Conservation (phyloP, 768 basidiomycete genomes). For the Gloeophyllum trabeum region DNA sequence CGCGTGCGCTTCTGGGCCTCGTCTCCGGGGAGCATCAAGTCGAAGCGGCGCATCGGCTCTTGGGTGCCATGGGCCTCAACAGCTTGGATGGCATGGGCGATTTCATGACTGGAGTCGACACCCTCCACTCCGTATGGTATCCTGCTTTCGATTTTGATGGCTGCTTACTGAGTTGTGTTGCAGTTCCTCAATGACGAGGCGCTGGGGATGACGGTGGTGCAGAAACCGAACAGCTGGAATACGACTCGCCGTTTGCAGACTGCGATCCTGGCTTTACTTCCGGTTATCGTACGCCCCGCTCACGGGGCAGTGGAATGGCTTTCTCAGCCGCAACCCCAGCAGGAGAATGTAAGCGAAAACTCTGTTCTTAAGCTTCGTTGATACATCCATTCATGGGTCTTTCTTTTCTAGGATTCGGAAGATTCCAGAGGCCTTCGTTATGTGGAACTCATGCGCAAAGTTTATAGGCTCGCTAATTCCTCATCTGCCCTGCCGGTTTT, state of each 20-base stretch:
- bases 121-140: constrained; percentile 17
- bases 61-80: constrained; percentile 34
- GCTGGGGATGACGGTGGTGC: constrained; percentile 36
- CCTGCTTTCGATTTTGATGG: background rate
- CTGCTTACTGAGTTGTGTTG: background rate
- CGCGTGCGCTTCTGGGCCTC: constrained; percentile 46
- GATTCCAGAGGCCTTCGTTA: constrained; percentile 26
- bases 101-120: constrained; percentile 16
- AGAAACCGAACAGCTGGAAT: constrained; percentile 48
- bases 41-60: constrained; percentile 33
- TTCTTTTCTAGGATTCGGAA: constrained; percentile 1
- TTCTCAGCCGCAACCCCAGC: constrained; percentile 14
- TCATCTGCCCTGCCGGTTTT: constrained; percentile 36
- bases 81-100: constrained; percentile 33
- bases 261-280: constrained; percentile 39
- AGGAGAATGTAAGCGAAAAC: constrained; percentile 1
- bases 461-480: constrained; percentile 61
- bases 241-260: constrained; percentile 49
- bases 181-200: constrained; percentile 34
- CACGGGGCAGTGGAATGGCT: constrained; percentile 42
- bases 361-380: constrained; percentile 19
- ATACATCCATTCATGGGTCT: too few species aligned
- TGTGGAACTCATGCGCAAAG: constrained; percentile 43
- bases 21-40: constrained; percentile 50
- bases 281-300: constrained; percentile 35